These are phyloP conservation scores for Fusarium xylarioides DNA, from an alignment of 2,329 filamentous ascomycete genomes.

Conservation along the genomic window DNA sequence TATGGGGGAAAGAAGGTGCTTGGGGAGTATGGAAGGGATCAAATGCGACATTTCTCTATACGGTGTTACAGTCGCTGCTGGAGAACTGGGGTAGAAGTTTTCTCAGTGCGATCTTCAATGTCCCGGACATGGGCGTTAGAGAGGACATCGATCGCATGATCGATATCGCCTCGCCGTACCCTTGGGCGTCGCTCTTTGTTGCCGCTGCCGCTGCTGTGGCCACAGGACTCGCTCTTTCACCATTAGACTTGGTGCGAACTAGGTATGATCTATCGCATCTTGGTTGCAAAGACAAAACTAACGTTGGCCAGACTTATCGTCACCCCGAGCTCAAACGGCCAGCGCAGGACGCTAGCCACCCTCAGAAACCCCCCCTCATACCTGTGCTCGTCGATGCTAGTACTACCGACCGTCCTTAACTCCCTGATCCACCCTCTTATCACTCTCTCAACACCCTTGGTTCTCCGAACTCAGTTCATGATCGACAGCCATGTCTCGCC, in stretches of 20 bases:
- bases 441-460: constrained; percentile 81
- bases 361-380: constrained; percentile 83
- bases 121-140: constrained; percentile 82
- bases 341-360: constrained; percentile 80
- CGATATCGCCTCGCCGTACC: constrained; percentile 79
- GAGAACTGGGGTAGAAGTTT: constrained; percentile 94
- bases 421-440: constrained; percentile 85
- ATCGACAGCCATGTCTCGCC: constrained; percentile 86
- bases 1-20: constrained; percentile 89
- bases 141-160: constrained; percentile 81
- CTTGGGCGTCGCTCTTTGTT: constrained; percentile 81
- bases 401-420: constrained; percentile 87
- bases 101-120: constrained; percentile 87
- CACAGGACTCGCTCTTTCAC: constrained; percentile 83
- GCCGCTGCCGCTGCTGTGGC: constrained; percentile 70
- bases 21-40: constrained; percentile 96
- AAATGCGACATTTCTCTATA: constrained; percentile 93
- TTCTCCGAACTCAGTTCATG: constrained; percentile 84
- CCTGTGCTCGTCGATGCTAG: constrained; percentile 73
- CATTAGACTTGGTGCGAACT: constrained; percentile 90
- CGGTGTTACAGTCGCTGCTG: constrained; percentile 82
- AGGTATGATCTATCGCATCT: constrained; percentile 48
- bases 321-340: constrained; percentile 77
- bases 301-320: constrained; percentile 74
- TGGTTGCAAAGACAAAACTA: constrained; percentile 32